Conservation (phyloP, 495 filamentous ascomycete genomes). For the Penicillium robsamsonii region DNA sequence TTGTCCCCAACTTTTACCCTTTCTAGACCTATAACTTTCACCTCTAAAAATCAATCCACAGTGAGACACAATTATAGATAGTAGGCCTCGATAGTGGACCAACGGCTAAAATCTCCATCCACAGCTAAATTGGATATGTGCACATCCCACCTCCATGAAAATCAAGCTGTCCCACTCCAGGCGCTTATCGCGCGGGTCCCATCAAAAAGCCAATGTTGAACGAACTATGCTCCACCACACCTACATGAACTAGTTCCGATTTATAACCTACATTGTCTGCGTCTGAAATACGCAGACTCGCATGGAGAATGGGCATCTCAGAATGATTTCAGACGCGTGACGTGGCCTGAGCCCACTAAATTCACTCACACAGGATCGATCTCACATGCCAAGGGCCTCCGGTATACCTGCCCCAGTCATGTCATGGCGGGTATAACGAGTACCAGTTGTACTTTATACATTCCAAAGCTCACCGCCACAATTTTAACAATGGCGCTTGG, state of each 20-base stretch:
- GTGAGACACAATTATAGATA: neutral
- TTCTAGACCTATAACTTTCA: neutral
- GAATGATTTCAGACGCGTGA: neutral
- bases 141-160: neutral
- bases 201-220: neutral
- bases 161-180: neutral
- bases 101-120: no score
- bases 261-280: neutral
- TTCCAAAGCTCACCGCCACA: conserved; percentile 20
- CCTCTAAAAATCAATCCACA: neutral
- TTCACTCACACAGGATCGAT: neutral
- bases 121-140: neutral
- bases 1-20: neutral
- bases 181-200: conserved; percentile 10
- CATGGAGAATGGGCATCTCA: neutral
- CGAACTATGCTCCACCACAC: neutral
- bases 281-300: neutral
- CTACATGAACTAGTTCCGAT: neutral
- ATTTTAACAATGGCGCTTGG: conserved; percentile 3
- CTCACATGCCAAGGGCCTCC: neutral
- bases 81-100: neutral
- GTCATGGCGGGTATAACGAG: neutral
- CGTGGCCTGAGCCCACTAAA: neutral
- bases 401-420: neutral
- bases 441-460: neutral